Evolutionary conservation across 2,329 filamentous ascomycete genomes (phyloP), one percentile per base, ranked within the genome.

Genomic region (Sporothrix phasma): DNA sequence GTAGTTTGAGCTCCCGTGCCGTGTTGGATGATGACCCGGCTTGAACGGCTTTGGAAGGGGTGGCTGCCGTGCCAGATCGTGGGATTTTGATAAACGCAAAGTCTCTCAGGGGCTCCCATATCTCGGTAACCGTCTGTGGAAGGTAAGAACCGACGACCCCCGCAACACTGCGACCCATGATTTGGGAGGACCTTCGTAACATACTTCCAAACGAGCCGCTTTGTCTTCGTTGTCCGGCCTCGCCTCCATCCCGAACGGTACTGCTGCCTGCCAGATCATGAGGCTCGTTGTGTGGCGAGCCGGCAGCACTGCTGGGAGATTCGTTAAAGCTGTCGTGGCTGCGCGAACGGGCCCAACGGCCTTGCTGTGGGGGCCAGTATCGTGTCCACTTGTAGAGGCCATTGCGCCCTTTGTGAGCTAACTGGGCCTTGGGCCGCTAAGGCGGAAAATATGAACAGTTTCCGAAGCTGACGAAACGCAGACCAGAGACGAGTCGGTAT

Each of bases 11-110:
- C 58, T 43, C 4, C 49, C 46, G 37, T 22, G 10, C 71, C 4
- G 47, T 13, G 19, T 47, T 64, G 51, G n/a, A 45, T 5, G 67
- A 47, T 3, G 64, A 15, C 15, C 45, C 63, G 10, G 66, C 64
- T 11, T 71, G 70, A 26, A 66, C 69, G 1, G 68, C 56, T 19
- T 71, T 71, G 19, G 70, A 69, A 1, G 71, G 69, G 13, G 60
- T 53, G 3, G 51, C 26, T 5, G 22, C 15, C 15, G 76, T 67
- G 2, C 76, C 67, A 64, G 71, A 70, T 72, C 88, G 90, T 15
- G 93, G 93, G 56, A 99, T 84, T 74, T 94, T 96, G 72, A 97
- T 92, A 81, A 90, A 97, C 1, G 94, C 94, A 76, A 99, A 99
- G 75, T 99, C 94, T 63, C 94, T 85, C 66, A 88, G 80, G 0